These are phyloP conservation scores for Pholiota microspora DNA, from an alignment of 768 basidiomycete species.

Conservation along the genomic window DNA sequence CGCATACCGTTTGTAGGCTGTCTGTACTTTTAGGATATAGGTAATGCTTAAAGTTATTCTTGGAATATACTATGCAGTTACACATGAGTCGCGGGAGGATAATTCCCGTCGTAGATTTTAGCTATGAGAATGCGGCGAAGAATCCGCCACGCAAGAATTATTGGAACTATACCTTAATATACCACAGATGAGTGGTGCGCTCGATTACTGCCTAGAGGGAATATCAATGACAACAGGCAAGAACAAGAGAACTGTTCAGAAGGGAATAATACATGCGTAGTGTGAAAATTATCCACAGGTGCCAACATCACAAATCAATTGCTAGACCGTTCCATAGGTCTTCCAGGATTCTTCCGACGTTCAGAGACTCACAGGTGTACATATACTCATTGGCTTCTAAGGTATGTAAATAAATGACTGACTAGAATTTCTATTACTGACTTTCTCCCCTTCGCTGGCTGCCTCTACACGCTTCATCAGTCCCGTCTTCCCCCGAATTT, in stretches of 20 bases:
- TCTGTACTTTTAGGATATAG: slow-evolving; percentile 19
- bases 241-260: slow-evolving; percentile 4
- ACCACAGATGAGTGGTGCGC: not conserved
- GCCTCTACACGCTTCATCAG: not conserved
- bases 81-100: slow-evolving; percentile 8
- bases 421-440: not conserved
- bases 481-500: not conserved
- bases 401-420: slow-evolving; percentile 1
- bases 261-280: slow-evolving; percentile 2
- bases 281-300: slow-evolving; percentile 3
- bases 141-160: not conserved
- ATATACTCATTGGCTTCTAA: not conserved
- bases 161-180: not conserved
- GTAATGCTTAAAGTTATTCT: slow-evolving; percentile 7
- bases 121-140: slow-evolving; percentile 5
- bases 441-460: not conserved
- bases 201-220: slow-evolving; percentile 1
- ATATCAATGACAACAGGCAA: slow-evolving; percentile 4
- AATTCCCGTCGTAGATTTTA: slow-evolving; percentile 6
- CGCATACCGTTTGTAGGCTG: slow-evolving; percentile 7
- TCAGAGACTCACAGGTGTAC: not conserved
- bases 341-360: slow-evolving; percentile 10
- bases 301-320: slow-evolving; percentile 3
- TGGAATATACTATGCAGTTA: not conserved
- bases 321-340: slow-evolving; percentile 3